Evolutionary conservation across 768 basidiomycete species (phyloP).

Genomic region (Panaeolus papilionaceus): DNA sequence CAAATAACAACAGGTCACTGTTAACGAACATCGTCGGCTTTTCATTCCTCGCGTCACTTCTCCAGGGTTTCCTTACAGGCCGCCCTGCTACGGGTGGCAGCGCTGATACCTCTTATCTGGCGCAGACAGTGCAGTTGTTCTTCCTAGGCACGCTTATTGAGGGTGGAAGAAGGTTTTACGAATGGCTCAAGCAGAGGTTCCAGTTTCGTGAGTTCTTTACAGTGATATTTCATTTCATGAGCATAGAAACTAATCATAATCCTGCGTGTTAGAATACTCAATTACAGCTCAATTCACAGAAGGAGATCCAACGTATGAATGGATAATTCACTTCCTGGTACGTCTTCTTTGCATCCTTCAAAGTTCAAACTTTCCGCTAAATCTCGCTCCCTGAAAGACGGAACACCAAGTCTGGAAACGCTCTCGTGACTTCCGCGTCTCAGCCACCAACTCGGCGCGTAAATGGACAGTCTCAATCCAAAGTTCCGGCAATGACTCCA

Average conservation of each 20-base stretch:
- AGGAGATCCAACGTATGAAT: constrained; percentile 49
- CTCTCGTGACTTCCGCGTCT: constrained; percentile 48
- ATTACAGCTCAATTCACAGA: constrained; percentile 45
- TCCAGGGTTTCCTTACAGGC: constrained; percentile 22
- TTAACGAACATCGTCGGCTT: constrained; percentile 38
- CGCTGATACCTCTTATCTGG: constrained; percentile 24
- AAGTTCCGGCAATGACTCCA: constrained; percentile 9
- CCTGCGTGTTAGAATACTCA: constrained; percentile 35
- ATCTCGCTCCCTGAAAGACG: constrained; percentile 34
- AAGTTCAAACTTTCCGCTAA: background rate
- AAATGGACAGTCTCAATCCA: constrained; percentile 44
- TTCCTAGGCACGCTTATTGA: constrained; percentile 46
- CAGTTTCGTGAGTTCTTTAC: constrained; percentile 34
- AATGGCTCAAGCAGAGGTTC: constrained; percentile 42
- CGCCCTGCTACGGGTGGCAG: constrained; percentile 10
- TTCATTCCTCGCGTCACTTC: constrained; percentile 41
- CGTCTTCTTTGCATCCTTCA: constrained; percentile 17
- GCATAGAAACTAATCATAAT: background rate
- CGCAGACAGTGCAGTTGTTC: constrained; percentile 37
- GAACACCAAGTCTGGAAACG: constrained; percentile 49
- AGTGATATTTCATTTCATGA: background rate
- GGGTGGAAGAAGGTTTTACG: constrained; percentile 43
- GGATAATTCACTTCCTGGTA: constrained; percentile 48
- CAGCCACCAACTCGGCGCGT: constrained; percentile 43
- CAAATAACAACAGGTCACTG: background rate